These are phyloP conservation scores for Arabidopsis arenosa DNA, from an alignment of 345 rosid genomes.

Conservation along the genomic window DNA sequence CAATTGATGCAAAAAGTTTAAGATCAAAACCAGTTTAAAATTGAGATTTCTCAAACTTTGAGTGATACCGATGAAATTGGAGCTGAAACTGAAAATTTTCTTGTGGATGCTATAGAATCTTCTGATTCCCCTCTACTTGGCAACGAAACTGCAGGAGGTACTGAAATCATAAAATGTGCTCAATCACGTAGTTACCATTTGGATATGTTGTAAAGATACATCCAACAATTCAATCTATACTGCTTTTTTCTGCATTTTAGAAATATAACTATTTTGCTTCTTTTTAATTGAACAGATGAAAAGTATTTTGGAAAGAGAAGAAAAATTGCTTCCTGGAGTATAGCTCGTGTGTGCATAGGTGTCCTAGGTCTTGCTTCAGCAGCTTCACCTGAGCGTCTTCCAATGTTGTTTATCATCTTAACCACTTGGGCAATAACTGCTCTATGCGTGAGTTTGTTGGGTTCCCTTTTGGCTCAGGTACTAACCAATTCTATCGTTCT, in stretches of 20 bases:
- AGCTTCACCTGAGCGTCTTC: constrained; percentile 60
- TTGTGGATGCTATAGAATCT: constrained; percentile 43
- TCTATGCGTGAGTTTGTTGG: constrained; percentile 69
- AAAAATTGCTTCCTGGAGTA: constrained; percentile 67
- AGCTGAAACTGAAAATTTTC: constrained; percentile 36
- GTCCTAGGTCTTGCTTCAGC: constrained; percentile 58
- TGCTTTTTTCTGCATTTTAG: neutral
- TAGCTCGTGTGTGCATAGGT: constrained; percentile 57
- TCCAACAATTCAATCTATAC: constrained; percentile 11
- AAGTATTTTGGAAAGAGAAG: constrained; percentile 53
- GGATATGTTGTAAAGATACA: neutral
- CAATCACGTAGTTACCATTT: constrained; percentile 9
- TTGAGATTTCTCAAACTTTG: constrained; percentile 33
- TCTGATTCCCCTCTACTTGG: constrained; percentile 48
- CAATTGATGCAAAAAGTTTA: no score
- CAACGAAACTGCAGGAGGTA: constrained; percentile 51
- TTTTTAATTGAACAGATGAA: constrained; percentile 44
- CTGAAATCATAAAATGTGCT: constrained; percentile 7
- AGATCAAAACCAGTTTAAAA: no score
- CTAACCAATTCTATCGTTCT: constrained; percentile 11
- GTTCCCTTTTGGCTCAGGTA: constrained; percentile 75
- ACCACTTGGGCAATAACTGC: constrained; percentile 75
- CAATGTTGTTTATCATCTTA: no score
- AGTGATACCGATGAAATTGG: constrained; percentile 42
- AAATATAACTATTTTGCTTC: neutral